Base-by-base conservation (phyloP, 1,139 yeast species). In the Blastobotrys ciferrii region DNA sequence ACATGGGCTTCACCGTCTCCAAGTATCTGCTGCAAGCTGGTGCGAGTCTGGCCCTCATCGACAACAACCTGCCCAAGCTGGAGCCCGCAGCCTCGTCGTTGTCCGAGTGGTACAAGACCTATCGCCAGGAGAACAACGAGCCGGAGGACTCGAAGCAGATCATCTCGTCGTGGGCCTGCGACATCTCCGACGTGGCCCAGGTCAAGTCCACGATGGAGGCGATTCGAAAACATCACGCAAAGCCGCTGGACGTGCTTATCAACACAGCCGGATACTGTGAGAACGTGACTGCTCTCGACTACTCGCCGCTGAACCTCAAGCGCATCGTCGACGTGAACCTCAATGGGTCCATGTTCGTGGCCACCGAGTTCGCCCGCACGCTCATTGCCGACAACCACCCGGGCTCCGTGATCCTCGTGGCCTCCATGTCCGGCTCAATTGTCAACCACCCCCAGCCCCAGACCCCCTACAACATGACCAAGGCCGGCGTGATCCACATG, bases 181-280 rank as follows among this genome's bases (percentile, higher is more conserved):
- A 86, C 69, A 84, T 86, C 60, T 82, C 87, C 3, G 84, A 83
- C 59, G 77, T 84, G 33, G 76, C 67, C 41, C 70, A 74, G 47
- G 92, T 85, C 48, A 84, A 81, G 49, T 68, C 71, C 35, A 74
- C 80, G 7, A 77, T 86, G 63, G 72, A 74, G 58, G 59, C 67
- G 13, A 70, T 73, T 36, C 62, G 69, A 47, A 70, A 69, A 43
- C 81, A 77, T 59, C 87, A 83, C 65, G 78, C 75, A 45, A 76
- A 76, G 54, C 74, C 82, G 44, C 80, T 88, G 35, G 80, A 82
- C 59, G 71, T 84, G 53, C 75, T 86, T 59, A 76, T 86, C 53
- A 85, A 86, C 70, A 76, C 88, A 45, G 94, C 95, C 11, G 94
- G 95, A n/a, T 86, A 82, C 72, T 82, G 88, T 64, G 89, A 84